Conservation (phyloP, 2,329 filamentous ascomycete genomes). For the Myotisia sp. region DNA sequence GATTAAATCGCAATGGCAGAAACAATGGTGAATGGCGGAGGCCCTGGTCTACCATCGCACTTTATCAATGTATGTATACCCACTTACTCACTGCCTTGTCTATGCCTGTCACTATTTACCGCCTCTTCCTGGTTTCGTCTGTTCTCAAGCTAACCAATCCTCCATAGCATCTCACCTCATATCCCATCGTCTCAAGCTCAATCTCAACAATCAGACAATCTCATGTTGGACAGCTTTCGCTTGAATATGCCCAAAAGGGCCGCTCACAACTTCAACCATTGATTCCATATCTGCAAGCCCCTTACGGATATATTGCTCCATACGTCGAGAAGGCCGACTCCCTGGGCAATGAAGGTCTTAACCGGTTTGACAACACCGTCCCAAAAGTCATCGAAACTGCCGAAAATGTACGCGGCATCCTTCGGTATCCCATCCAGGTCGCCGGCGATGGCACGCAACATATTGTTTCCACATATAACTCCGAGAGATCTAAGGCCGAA, state of each 20-base stretch:
- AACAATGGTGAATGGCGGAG: too few relatives aligned
- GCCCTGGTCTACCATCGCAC: too few relatives aligned
- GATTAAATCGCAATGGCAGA: too few relatives aligned
- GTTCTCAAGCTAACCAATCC: constrained; percentile 4
- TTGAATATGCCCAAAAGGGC: constrained; percentile 58
- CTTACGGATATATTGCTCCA: constrained; percentile 68
- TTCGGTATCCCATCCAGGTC: constrained; percentile 48
- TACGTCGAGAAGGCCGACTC: constrained; percentile 73
- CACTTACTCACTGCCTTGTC: too few relatives aligned
- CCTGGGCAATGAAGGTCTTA: constrained; percentile 58
- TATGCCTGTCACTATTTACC: too few relatives aligned
- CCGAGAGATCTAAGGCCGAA: constrained; percentile 35
- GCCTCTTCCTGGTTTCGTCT: too few relatives aligned
- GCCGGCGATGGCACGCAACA: constrained; percentile 42
- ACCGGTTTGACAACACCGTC: constrained; percentile 54
- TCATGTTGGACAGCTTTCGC: constrained; percentile 68
- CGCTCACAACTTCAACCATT: constrained; percentile 67
- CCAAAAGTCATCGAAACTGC: constrained; percentile 64
- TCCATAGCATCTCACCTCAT: constrained; percentile 62
- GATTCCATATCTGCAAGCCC: constrained; percentile 61
- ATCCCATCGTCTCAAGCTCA: constrained; percentile 68
- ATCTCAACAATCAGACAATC: constrained; percentile 67
- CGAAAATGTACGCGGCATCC: constrained; percentile 50
- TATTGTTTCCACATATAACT: constrained; percentile 29
- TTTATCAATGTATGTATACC: too few relatives aligned